Evolutionary conservation across 495 filamentous ascomycete genomes (phyloP).

Genomic region (Lentithecium fluviatile): DNA sequence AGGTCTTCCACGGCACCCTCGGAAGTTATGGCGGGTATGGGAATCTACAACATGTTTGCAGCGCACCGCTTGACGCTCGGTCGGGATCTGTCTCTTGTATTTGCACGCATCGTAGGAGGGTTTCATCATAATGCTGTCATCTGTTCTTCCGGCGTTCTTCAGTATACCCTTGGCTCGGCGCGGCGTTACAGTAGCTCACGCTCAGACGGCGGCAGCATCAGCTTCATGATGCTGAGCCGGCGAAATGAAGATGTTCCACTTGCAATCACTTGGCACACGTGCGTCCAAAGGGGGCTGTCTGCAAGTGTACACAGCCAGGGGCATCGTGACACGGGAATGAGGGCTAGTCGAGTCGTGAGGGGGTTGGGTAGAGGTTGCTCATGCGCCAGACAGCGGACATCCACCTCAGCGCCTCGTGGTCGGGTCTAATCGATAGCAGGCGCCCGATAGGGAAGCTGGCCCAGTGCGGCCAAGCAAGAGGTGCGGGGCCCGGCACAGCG

Average conservation of each 20-base stretch:
- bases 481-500: slow-evolving; percentile 1
- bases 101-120: background rate
- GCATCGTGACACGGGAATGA: background rate
- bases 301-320: no score
- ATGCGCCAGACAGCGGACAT: background rate
- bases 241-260: background rate
- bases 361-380: background rate
- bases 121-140: background rate
- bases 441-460: background rate
- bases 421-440: background rate
- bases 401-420: no score
- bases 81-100: background rate
- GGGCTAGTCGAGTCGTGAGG: background rate
- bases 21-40: background rate
- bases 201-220: background rate
- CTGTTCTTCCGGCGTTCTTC: background rate
- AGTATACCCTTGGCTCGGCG: background rate
- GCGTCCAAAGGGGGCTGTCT: background rate
- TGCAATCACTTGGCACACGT: slow-evolving; percentile 1
- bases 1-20: background rate
- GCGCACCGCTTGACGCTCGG: background rate
- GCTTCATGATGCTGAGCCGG: background rate
- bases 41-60: background rate
- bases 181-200: background rate
- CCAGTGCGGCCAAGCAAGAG: background rate